Evolutionary conservation across 805 yeast genomes (phyloP), one percentile per base, ranked within the genome.

Genomic region (Saturnispora kantuleensis): DNA sequence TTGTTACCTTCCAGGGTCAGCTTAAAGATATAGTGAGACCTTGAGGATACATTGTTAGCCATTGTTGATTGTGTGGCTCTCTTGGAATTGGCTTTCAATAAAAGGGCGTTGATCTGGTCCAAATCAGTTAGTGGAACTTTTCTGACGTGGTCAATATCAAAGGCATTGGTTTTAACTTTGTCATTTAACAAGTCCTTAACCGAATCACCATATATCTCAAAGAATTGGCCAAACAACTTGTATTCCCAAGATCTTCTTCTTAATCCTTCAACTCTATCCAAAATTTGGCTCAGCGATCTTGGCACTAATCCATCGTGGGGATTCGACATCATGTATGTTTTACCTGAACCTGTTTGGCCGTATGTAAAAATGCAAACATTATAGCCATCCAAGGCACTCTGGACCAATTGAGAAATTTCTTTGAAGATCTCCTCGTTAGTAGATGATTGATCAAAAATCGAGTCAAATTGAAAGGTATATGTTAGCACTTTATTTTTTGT

Each of bases 271-370:
- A 78, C 71, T 43, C 78, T 74, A 4, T 71, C 63, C 56, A 87
- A 87, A 4, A 90, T 81, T 54, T 81, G 83, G 12, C 66, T 61
- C 11, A 89, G 71, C 0, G 96, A 83, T 13, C 76, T 68, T 1
- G 95, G 87, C 31, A 88, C 86, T 68, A 90, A 76, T 12, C 98
- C 97, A 55, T 81, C 82, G 1, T 62, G 55, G 0, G 74, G 65
- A 21, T 71, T 65, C 2, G 88, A 74, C 97, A 90, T 93, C 0
- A 98, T 93, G 59, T 65, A 81, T 0, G 97, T 90, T 59, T 90
- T 90, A 3, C 98, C 98, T 0, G 97, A 82, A 0, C 93, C 96
- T 0, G 98, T 93, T 62, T 90, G 98, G 1, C 98, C 98, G 60
- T 93, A 90, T 0, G 97, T 95, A 66, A 90, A 87, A 1, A 93